phyloP scores from a whole-genome alignment of 345 rosid species.

The Eutrema japonicum region DNA sequence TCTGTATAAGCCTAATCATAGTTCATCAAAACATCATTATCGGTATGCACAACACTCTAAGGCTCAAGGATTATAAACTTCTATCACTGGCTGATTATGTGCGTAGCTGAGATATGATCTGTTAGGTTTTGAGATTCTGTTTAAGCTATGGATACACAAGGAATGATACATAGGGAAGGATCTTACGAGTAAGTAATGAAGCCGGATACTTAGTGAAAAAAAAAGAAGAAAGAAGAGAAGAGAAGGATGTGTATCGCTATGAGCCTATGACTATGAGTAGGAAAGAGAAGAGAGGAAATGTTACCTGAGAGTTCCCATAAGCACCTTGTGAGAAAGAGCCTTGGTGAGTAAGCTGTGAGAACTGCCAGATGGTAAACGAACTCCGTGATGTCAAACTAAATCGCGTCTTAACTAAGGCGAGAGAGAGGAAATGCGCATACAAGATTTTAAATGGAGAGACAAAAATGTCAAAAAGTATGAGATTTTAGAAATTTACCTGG shows the following conservation, averaged over 20 bases:
- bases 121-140: slow-evolving; percentile 3
- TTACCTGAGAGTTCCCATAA: slow-evolving; percentile 70
- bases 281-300: slow-evolving; percentile 35
- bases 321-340: slow-evolving; percentile 57
- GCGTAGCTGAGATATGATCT: slow-evolving; percentile 18
- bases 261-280: background rate
- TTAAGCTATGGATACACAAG: background rate
- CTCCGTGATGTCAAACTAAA: slow-evolving; percentile 5
- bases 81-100: background rate
- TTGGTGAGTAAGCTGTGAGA: slow-evolving; percentile 65
- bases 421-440: background rate
- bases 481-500: slow-evolving; percentile 53
- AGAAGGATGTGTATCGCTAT: background rate
- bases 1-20: slow-evolving; percentile 10
- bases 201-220: background rate
- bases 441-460: background rate
- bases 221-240: background rate
- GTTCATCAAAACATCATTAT: background rate
- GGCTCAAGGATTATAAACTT: background rate
- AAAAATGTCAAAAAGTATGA: background rate
- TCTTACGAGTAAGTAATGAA: background rate
- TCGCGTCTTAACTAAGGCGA: background rate
- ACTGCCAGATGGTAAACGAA: slow-evolving; percentile 30
- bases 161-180: background rate
- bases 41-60: background rate